Evolutionary conservation across 2,329 filamentous ascomycete genomes (phyloP).

Genomic region (Leptoxyphium fumago): DNA sequence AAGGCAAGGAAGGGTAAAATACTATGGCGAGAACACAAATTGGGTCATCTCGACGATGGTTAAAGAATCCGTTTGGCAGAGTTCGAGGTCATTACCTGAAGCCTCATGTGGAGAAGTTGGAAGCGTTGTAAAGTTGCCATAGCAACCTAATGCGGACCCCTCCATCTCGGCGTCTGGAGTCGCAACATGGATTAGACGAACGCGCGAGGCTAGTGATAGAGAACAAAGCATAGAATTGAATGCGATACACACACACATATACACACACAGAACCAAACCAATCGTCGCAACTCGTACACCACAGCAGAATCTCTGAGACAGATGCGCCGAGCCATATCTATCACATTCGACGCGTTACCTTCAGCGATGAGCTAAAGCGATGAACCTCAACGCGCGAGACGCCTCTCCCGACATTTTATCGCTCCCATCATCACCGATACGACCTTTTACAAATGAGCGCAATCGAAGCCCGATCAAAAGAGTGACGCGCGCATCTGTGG

Average conservation of each 20-base stretch:
- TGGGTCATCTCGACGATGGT: too few relatives aligned
- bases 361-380: slow-evolving; percentile 1
- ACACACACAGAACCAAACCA: too few relatives aligned
- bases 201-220: too few relatives aligned
- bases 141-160: slow-evolving; percentile 1
- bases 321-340: not conserved
- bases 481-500: not conserved
- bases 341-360: not conserved
- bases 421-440: slow-evolving; percentile 18
- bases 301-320: not conserved
- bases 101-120: too few relatives aligned
- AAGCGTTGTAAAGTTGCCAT: not conserved
- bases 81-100: too few relatives aligned
- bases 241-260: not conserved
- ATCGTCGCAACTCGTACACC: not conserved
- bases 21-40: not conserved
- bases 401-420: slow-evolving; percentile 21
- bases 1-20: not conserved
- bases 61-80: too few relatives aligned
- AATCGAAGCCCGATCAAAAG: not conserved
- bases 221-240: too few relatives aligned
- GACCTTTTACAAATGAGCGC: not conserved
- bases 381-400: slow-evolving; percentile 4
- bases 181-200: too few relatives aligned
- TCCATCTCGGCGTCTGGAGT: not conserved